A percentile compares a stretch with the other conserved stretches of the same genome.
Evolutionary conservation across 352 stramenopile species (phyloP).

Genomic region (Phytophthora megakarya): DNA sequence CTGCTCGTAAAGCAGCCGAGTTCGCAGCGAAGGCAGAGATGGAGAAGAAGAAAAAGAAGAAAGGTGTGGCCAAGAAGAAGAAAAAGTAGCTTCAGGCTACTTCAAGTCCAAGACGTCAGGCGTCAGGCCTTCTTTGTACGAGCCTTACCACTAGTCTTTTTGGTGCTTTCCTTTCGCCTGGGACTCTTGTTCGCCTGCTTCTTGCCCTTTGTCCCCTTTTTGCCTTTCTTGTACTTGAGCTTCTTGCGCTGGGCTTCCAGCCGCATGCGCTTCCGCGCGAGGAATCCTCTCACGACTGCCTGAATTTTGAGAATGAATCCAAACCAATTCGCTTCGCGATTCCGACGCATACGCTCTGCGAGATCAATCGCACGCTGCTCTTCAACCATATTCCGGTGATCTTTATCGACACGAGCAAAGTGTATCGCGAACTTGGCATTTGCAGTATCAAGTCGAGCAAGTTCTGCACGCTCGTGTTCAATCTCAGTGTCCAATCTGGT

Average conservation of each 20-base stretch:
- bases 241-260: conserved; percentile 33
- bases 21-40: conserved; percentile 74
- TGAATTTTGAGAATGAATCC: conserved; percentile 59
- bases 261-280: conserved; percentile 45
- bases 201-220: conserved; percentile 38
- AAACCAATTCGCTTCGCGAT: conserved; percentile 56
- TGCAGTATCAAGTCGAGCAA: conserved; percentile 39
- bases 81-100: conserved; percentile 33
- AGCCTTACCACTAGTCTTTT: conserved; percentile 19
- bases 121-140: conserved; percentile 27
- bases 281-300: conserved; percentile 62
- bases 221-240: conserved; percentile 34
- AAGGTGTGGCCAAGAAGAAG: conserved; percentile 63
- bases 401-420: conserved; percentile 61
- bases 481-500: conserved; percentile 48
- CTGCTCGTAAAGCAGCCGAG: conserved; percentile 71
- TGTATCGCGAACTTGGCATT: conserved; percentile 40
- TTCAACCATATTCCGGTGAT: conserved; percentile 55
- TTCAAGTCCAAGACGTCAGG: too few species aligned
- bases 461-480: conserved; percentile 33
- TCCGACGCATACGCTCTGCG: conserved; percentile 32
- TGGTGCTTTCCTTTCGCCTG: conserved; percentile 17
- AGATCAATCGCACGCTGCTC: conserved; percentile 48
- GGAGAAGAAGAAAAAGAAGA: conserved; percentile 88
- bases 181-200: conserved; percentile 27